Evolutionary conservation across 2,329 filamentous ascomycete genomes (phyloP).

Genomic region (Ilyonectria destructans): DNA sequence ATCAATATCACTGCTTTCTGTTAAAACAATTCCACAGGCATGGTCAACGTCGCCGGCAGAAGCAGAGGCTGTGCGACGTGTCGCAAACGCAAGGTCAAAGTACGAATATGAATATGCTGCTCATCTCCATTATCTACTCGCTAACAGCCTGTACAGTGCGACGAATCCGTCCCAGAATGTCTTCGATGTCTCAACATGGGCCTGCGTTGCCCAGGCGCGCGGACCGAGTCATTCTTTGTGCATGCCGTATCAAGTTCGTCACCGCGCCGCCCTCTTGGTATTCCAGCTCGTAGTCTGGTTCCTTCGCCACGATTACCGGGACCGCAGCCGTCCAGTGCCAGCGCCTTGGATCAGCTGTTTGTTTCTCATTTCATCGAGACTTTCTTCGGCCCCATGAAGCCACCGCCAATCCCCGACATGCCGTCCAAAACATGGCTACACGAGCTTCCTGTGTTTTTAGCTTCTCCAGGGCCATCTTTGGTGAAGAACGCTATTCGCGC

Average conservation of each 20-base stretch:
- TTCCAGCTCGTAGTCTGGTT: background rate
- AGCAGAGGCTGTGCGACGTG: slow-evolving; percentile 33
- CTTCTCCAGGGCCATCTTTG: slow-evolving; percentile 2
- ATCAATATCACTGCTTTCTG: too few species aligned
- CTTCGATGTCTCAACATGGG: slow-evolving; percentile 30
- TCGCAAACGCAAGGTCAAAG: slow-evolving; percentile 32
- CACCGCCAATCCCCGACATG: slow-evolving; percentile 6
- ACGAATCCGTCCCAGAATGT: slow-evolving; percentile 24
- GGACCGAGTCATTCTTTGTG: slow-evolving; percentile 27
- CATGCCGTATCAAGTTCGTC: slow-evolving; percentile 12
- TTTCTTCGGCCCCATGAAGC: slow-evolving; percentile 31
- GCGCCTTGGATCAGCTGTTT: slow-evolving; percentile 30
- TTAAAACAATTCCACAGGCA: background rate
- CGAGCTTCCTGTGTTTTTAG: slow-evolving; percentile 23
- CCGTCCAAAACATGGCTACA: slow-evolving; percentile 27
- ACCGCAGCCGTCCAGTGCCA: slow-evolving; percentile 14
- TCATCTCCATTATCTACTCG: background rate
- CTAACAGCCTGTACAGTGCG: slow-evolving; percentile 15
- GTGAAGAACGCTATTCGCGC: slow-evolving; percentile 29
- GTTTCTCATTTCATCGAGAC: slow-evolving; percentile 32
- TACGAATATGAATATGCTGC: background rate
- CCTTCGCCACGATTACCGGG: slow-evolving; percentile 3
- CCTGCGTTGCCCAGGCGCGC: slow-evolving; percentile 25
- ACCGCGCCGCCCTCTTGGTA: too few species aligned
- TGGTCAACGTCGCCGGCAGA: slow-evolving; percentile 33